Evolutionary conservation across 2,329 filamentous ascomycete genomes (phyloP).

Genomic region (Penicillium sp.): DNA sequence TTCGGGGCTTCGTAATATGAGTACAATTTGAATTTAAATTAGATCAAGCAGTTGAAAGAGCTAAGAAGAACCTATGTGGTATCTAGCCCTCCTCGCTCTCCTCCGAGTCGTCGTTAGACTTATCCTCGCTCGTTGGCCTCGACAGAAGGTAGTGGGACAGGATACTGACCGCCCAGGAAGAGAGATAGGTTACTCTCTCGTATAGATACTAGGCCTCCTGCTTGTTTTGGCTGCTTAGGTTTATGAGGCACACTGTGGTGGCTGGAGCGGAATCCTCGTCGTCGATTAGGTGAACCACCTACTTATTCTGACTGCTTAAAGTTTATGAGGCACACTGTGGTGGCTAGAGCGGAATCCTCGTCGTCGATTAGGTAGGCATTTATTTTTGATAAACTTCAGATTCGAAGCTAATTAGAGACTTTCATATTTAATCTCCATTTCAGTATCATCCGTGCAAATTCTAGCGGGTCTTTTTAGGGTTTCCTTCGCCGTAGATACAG

Average conservation of each 20-base stretch:
- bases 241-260: constrained; percentile 47
- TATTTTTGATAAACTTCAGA: no score
- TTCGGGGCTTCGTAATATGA: no score
- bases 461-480: no score
- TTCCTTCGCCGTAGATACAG: no score
- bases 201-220: constrained; percentile 52
- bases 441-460: no score
- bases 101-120: constrained; percentile 46
- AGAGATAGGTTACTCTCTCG: constrained; percentile 47
- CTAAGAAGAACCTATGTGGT: neutral
- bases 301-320: constrained; percentile 33
- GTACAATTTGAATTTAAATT: constrained; percentile 2
- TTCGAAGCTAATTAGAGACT: no score
- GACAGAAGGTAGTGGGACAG: constrained; percentile 44
- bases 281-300: constrained; percentile 43
- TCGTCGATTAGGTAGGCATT: no score
- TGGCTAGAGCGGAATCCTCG: no score
- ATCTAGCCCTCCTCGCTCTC: constrained; percentile 51
- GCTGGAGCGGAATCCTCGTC: constrained; percentile 41
- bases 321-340: no score
- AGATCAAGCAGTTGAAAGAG: constrained; percentile 8
- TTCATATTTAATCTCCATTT: no score
- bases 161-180: constrained; percentile 44
- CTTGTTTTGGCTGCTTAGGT: constrained; percentile 52
- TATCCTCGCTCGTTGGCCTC: constrained; percentile 43